These are phyloP conservation scores for Leishmania guyanensis DNA, from an alignment of 208 protist genomes.

Conservation along the genomic window DNA sequence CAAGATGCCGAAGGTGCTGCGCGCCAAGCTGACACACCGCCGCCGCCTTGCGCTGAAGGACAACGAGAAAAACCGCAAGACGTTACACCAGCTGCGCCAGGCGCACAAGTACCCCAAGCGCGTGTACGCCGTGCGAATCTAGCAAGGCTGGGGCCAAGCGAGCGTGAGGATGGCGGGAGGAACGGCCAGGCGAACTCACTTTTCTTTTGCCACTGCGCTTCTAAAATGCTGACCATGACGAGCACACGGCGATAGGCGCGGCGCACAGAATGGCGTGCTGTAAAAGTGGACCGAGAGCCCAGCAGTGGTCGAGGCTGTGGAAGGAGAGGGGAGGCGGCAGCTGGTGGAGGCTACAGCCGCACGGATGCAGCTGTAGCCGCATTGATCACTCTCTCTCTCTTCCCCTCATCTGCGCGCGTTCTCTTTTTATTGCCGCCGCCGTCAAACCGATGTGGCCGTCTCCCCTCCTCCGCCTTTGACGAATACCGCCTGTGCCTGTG, in stretches of 20 bases:
- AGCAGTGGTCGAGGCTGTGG: not conserved
- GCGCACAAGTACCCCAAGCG: slow-evolving; percentile 85
- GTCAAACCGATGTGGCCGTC: not conserved
- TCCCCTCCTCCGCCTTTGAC: not conserved
- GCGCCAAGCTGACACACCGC: slow-evolving; percentile 87
- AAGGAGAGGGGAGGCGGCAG: not conserved
- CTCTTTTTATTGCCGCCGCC: not conserved
- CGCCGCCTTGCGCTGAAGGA: slow-evolving; percentile 86
- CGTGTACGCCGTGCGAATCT: slow-evolving; percentile 91
- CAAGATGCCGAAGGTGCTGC: slow-evolving; percentile 81
- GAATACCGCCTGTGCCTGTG: not conserved
- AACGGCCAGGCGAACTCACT: not conserved
- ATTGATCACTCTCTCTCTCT: not conserved
- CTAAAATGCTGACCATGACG: not conserved
- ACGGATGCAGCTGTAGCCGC: not conserved
- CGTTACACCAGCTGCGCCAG: slow-evolving; percentile 71
- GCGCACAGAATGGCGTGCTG: not conserved
- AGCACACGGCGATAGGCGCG: not conserved
- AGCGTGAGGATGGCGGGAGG: not conserved
- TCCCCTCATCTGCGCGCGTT: not conserved
- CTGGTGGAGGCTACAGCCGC: not conserved
- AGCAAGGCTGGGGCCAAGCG: slow-evolving; percentile 12
- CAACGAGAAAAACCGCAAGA: slow-evolving; percentile 92
- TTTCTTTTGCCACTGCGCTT: not conserved
- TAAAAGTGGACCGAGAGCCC: not conserved